A percentile compares a stretch with the other conserved stretches of the same genome.
phyloP scores from a whole-genome alignment of 202 grass and related monocot genomes.

The Setaria viridis region DNA sequence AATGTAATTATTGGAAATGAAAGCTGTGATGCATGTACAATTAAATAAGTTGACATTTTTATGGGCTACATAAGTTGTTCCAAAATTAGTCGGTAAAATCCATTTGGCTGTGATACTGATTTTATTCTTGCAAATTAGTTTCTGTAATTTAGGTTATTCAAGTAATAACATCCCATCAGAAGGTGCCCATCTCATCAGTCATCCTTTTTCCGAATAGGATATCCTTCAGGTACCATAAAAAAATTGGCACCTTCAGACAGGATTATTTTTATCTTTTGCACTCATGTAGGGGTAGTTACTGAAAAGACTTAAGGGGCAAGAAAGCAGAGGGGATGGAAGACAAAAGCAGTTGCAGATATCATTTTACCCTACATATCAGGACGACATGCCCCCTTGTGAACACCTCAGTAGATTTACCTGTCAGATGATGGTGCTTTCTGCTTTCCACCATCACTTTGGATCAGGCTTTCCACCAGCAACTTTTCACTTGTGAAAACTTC shows the following conservation, averaged over 20 bases:
- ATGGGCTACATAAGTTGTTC: not conserved
- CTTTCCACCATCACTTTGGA: slow-evolving; percentile 35
- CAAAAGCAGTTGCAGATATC: slow-evolving; percentile 22
- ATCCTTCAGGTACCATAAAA: not conserved
- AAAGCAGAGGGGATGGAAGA: not conserved
- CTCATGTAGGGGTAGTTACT: not conserved
- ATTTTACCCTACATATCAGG: slow-evolving; percentile 31
- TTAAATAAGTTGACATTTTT: not conserved
- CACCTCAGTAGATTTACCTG: slow-evolving; percentile 22
- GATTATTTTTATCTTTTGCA: not conserved
- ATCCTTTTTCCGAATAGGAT: not conserved
- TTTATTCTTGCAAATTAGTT: not conserved
- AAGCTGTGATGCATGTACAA: not conserved
- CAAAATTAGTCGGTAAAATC: not conserved
- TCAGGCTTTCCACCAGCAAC: slow-evolving; percentile 37
- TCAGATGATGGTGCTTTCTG: slow-evolving; percentile 28
- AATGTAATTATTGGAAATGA: slow-evolving; percentile 2
- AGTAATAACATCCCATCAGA: not conserved
- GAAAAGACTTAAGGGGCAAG: slow-evolving; percentile 22
- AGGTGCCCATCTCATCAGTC: not conserved
- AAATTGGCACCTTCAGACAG: not conserved
- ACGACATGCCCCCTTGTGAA: slow-evolving; percentile 17
- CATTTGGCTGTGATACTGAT: not conserved
- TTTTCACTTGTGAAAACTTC: slow-evolving; percentile 49
- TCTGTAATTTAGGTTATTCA: not conserved